phyloP scores from a whole-genome alignment of 768 basidiomycete species.

The Pholiota conissans region DNA sequence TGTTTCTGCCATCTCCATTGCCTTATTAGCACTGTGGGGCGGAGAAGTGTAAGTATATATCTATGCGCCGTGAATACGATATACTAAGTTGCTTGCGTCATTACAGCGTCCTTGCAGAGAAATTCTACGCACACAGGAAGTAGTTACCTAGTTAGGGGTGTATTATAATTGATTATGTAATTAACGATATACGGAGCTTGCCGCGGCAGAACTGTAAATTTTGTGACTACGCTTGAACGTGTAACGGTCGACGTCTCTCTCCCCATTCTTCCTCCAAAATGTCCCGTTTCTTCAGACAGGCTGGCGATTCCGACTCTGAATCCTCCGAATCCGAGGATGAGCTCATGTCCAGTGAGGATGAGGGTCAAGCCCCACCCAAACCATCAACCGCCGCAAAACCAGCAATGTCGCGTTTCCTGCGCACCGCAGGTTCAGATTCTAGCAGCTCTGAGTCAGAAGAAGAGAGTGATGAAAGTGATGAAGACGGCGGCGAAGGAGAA shows the following conservation, averaged over 20 bases:
- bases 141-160: neutral
- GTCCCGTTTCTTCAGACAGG: conserved; percentile 90
- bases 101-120: conserved; percentile 12
- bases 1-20: conserved; percentile 57
- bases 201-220: conserved; percentile 9
- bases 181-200: conserved; percentile 10
- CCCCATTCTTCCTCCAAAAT: conserved; percentile 34
- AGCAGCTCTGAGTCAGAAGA: conserved; percentile 61
- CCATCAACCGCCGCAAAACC: conserved; percentile 48
- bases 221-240: conserved; percentile 11
- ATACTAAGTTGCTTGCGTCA: neutral
- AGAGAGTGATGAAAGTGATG: conserved; percentile 55
- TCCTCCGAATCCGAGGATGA: conserved; percentile 76
- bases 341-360: conserved; percentile 74
- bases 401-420: conserved; percentile 80
- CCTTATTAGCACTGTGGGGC: conserved; percentile 59
- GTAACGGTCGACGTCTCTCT: neutral
- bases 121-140: neutral
- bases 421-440: conserved; percentile 60
- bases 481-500: conserved; percentile 31
- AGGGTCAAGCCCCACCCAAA: conserved; percentile 42
- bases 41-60: conserved; percentile 59
- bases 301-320: conserved; percentile 78
- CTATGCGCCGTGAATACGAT: neutral
- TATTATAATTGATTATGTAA: conserved; percentile 10